phyloP scores from a whole-genome alignment of 805 yeast genomes.

The Deakozyma indianensis region DNA sequence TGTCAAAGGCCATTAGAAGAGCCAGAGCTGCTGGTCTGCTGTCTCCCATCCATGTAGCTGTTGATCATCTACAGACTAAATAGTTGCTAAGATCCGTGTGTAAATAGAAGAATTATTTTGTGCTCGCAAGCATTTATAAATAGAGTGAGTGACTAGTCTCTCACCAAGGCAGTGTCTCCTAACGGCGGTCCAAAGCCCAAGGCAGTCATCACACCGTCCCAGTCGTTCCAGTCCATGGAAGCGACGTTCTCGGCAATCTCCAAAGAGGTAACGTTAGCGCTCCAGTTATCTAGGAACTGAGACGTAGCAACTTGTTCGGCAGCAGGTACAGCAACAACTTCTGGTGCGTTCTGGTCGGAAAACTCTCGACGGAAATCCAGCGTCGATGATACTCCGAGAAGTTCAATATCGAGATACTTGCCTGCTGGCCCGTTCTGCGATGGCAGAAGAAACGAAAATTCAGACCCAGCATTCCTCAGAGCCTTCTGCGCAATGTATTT shows the following conservation, averaged over 20 bases:
- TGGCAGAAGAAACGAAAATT: neutral
- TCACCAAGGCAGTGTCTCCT: too few relatives aligned
- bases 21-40: constrained; percentile 70
- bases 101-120: too few relatives aligned
- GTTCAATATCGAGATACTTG: neutral
- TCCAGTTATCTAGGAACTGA: neutral
- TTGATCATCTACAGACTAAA: neutral
- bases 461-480: neutral
- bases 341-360: too few relatives aligned
- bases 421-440: neutral
- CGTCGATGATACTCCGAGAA: neutral
- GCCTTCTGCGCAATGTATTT: constrained; percentile 1
- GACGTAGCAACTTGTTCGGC: neutral
- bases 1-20: constrained; percentile 67
- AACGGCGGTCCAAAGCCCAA: too few relatives aligned
- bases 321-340: neutral
- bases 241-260: neutral
- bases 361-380: too few relatives aligned
- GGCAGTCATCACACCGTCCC: neutral
- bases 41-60: constrained; percentile 42
- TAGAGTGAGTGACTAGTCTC: too few relatives aligned
- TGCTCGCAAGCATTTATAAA: too few relatives aligned
- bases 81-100: neutral
- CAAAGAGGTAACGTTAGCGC: neutral
- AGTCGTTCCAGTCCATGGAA: neutral